A percentile compares a stretch with the other conserved stretches of the same genome.
Conservation (phyloP, 306 rosid species). For the Inga oerstediana region DNA sequence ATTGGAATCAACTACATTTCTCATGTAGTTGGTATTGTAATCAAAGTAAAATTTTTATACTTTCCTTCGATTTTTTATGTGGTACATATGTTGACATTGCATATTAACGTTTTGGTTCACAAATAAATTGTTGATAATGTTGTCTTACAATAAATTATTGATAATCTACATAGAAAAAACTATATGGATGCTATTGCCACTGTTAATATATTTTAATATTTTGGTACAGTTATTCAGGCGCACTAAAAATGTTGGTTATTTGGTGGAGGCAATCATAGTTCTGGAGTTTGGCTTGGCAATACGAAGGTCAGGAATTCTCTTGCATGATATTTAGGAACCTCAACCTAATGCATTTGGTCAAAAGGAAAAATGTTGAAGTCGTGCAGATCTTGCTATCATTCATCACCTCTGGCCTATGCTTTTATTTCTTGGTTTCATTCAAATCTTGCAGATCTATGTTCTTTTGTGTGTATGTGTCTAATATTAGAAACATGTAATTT, state of each 20-base stretch:
- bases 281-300: slow-evolving; percentile 91
- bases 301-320: slow-evolving; percentile 63
- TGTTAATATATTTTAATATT: slow-evolving; percentile 27
- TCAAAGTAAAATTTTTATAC: slow-evolving; percentile 7
- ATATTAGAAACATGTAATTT: neutral
- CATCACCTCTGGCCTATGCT: neutral
- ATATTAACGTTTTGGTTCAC: neutral
- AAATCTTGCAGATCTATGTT: neutral
- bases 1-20: neutral
- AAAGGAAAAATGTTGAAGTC: slow-evolving; percentile 14
- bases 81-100: neutral
- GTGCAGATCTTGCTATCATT: slow-evolving; percentile 14
- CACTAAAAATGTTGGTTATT: slow-evolving; percentile 70
- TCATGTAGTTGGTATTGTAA: neutral
- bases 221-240: slow-evolving; percentile 81
- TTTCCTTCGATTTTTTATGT: slow-evolving; percentile 5
- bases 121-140: neutral
- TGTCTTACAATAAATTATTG: slow-evolving; percentile 19
- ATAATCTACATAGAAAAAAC: neutral
- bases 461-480: neutral
- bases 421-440: neutral
- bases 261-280: slow-evolving; percentile 87
- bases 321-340: slow-evolving; percentile 23
- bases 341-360: slow-evolving; percentile 4
- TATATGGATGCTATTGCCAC: slow-evolving; percentile 20